Evolutionary conservation across 441 rosid species (phyloP), one percentile per base, ranked within the genome.

Genomic region (Gossypium schwendimanii): DNA sequence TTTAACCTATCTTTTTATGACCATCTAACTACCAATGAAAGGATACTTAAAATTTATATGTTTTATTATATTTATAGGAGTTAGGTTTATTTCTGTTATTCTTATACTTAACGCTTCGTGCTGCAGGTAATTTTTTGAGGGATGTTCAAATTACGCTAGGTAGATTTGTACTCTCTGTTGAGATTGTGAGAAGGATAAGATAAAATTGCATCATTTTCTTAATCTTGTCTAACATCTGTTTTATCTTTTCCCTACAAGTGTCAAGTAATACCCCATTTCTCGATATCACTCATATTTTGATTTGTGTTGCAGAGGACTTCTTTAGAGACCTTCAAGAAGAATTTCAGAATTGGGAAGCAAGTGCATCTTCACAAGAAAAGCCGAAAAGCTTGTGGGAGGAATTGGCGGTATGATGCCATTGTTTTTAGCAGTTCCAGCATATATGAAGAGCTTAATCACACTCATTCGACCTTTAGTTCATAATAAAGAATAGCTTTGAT

Each of bases 301-400:
- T 71, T 80, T 84, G 54, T 78, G 76, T 77, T 78, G 64, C 90
- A 95, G 99, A 81, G 78, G 97, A 95, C 82, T 89, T 95, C 78
- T 87, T 95, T 72, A 87, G 78, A 79, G 99, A 95, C 83, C 84
- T 95, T 75, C 97, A 95, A 79, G 97, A 91, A 78, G 99, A 95
- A 83, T 95, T 77, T 73, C 89, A 71, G 61, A 91, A 86, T 65
- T 92, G 97, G 98, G 99, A 95, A 82, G 85, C 92, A 11, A 88
- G 78, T 78, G 84, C 84, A n/a, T 83, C 97, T 60, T 82, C 94
- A 11, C 88, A 91, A 53, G 98, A 90, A 73, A 91, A 86, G 79
- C 98, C 98, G 0, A 95, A 88, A 85, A 89, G 97, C 85, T 88
- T 95, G 20, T 95, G 99, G 99, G 99, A 95, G 80, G 99, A 95